These are phyloP conservation scores for Salix arbutifolia DNA, from an alignment of 345 rosid genomes.

Conservation along the genomic window DNA sequence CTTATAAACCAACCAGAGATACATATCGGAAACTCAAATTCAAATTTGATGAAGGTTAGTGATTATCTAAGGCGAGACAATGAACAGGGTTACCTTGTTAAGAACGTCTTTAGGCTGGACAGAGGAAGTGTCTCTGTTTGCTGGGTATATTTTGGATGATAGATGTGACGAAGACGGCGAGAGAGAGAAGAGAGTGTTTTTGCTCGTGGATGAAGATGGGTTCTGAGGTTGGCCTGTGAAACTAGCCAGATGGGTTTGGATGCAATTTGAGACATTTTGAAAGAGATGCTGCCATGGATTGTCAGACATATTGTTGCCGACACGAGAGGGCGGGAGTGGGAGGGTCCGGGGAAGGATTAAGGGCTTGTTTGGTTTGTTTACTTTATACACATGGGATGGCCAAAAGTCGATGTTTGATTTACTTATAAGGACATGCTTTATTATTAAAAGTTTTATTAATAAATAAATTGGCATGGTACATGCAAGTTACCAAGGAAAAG, in stretches of 20 bases:
- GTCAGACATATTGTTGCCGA: constrained; percentile 37
- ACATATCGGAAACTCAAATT: not conserved
- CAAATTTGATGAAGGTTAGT: not conserved
- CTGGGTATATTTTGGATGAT: constrained; percentile 17
- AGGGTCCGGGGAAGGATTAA: not conserved
- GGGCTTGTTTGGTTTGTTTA: not conserved
- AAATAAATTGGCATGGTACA: too few relatives aligned
- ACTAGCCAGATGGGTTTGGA: constrained; percentile 56
- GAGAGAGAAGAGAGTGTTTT: constrained; percentile 31
- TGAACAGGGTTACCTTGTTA: constrained; percentile 36
- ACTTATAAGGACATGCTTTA: too few relatives aligned
- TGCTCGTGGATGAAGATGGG: constrained; percentile 12
- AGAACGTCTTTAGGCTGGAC: constrained; percentile 13
- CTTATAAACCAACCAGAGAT: not conserved
- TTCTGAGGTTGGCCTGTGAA: constrained; percentile 23
- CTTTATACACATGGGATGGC: too few relatives aligned
- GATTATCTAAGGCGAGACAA: not conserved
- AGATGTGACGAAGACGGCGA: constrained; percentile 36
- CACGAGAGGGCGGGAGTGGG: not conserved
- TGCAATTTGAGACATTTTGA: constrained; percentile 41
- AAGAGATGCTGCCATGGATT: constrained; percentile 50
- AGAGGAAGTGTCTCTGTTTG: constrained; percentile 8
- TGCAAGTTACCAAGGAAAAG: too few relatives aligned
- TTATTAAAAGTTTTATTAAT: too few relatives aligned
- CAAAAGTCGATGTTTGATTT: too few relatives aligned